A percentile compares a stretch with the other conserved stretches of the same genome.
Evolutionary conservation across 176 grass and related monocot species (phyloP).

Genomic region (Pontederia paniculata): DNA sequence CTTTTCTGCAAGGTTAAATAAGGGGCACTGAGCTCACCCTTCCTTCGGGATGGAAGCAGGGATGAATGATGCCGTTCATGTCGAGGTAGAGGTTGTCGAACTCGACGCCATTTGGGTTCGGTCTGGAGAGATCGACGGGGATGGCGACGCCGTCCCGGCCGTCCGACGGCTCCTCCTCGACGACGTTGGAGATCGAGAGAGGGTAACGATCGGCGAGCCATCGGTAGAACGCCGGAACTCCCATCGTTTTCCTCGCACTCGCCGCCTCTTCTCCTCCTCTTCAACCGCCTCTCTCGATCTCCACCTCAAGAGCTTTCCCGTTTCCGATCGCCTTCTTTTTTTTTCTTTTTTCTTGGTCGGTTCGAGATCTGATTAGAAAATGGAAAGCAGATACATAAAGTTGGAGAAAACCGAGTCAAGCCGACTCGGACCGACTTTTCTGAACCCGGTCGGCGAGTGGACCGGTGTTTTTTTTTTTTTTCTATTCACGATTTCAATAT

Average conservation of each 20-base stretch:
- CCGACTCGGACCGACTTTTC: too few species aligned
- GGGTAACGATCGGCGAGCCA: conserved; percentile 91
- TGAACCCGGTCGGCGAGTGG: too few species aligned
- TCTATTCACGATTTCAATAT: too few species aligned
- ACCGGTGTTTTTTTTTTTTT: too few species aligned
- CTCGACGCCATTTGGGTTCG: conserved; percentile 88
- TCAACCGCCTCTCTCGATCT: not conserved
- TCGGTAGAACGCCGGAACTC: conserved; percentile 93
- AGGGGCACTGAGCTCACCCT: conserved; percentile 36
- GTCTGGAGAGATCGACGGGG: conserved; percentile 61
- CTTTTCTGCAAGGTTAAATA: not conserved
- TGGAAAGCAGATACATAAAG: not conserved
- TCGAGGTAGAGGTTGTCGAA: conserved; percentile 99
- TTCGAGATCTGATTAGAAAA: not conserved
- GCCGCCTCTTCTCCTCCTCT: not conserved
- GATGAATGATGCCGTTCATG: conserved; percentile 92
- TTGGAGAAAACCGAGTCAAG: not conserved
- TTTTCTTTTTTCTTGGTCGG: not conserved
- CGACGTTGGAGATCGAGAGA: conserved; percentile 55
- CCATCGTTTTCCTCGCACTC: conserved; percentile 30
- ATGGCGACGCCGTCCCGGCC: conserved; percentile 49
- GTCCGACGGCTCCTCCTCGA: conserved; percentile 65
- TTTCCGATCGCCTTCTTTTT: not conserved
- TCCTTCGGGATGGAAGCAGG: conserved; percentile 92
- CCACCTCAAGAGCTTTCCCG: not conserved